Conservation (phyloP, 2,329 filamentous ascomycete genomes). For the Paramyrothecium roridum region DNA sequence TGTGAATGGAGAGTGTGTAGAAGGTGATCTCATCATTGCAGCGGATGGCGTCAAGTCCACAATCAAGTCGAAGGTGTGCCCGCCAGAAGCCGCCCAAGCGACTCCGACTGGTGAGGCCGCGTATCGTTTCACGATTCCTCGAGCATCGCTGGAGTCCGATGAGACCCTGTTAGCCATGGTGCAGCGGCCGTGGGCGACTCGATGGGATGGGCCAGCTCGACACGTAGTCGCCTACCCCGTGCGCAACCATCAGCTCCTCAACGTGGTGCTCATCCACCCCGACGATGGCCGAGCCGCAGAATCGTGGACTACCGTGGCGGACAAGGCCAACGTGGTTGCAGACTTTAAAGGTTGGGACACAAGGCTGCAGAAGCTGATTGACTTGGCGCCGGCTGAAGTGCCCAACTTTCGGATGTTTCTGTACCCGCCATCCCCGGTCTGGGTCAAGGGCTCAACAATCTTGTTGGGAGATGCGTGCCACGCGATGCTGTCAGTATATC, state of each 20-base stretch:
- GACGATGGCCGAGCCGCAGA: neutral
- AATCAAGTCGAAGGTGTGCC: neutral
- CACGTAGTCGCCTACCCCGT: neutral
- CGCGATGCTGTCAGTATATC: neutral
- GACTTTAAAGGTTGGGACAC: neutral
- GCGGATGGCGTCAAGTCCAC: neutral
- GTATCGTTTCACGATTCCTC: neutral
- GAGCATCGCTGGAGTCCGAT: neutral
- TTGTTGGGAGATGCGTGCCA: neutral
- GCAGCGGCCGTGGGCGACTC: neutral
- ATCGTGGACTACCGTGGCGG: neutral
- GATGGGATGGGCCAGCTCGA: neutral
- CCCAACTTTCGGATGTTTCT: neutral
- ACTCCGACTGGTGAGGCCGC: neutral
- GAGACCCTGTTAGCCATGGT: neutral
- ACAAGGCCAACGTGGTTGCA: neutral
- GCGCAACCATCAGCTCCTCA: neutral
- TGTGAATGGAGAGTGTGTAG: neutral
- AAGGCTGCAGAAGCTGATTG: neutral
- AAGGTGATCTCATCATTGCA: neutral
- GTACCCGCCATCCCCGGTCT: neutral
- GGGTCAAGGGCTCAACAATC: neutral
- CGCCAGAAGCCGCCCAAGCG: neutral
- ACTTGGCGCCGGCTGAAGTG: neutral
- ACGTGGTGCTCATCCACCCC: neutral